Conservation (phyloP, 495 filamentous ascomycete genomes). For the Lophiostoma macrostomum region DNA sequence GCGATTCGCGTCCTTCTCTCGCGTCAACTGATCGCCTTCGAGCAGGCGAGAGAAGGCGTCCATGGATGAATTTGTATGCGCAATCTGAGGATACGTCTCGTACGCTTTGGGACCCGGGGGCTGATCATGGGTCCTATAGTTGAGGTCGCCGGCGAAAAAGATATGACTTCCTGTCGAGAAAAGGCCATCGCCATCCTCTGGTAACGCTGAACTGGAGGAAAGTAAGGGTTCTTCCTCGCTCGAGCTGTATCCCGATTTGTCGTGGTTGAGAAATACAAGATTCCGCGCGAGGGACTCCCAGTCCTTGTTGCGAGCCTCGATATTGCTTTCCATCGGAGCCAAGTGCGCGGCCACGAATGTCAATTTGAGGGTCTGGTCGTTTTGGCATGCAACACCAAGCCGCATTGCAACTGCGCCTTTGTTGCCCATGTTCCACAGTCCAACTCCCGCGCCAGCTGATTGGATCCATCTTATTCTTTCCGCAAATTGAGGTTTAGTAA, state of each 20-base stretch:
- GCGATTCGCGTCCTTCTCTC: slow-evolving; percentile 60
- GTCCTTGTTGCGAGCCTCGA: slow-evolving; percentile 71
- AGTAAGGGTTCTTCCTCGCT: slow-evolving; percentile 50
- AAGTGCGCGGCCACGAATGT: slow-evolving; percentile 89
- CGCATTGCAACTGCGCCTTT: slow-evolving; percentile 87
- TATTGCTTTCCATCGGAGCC: slow-evolving; percentile 74
- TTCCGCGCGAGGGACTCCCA: slow-evolving; percentile 78
- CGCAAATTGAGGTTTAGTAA: slow-evolving; percentile 57
- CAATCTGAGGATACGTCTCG: slow-evolving; percentile 59
- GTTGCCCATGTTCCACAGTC: slow-evolving; percentile 79
- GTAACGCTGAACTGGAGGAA: slow-evolving; percentile 28
- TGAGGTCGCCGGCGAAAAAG: slow-evolving; percentile 87
- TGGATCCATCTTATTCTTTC: slow-evolving; percentile 57
- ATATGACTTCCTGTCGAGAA: slow-evolving; percentile 73
- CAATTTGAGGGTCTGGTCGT: slow-evolving; percentile 54
- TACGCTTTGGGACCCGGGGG: slow-evolving; percentile 54
- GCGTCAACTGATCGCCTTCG: slow-evolving; percentile 69
- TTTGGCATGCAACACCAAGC: slow-evolving; percentile 51
- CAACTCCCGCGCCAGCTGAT: slow-evolving; percentile 74
- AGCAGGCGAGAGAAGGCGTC: slow-evolving; percentile 63
- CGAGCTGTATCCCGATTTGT: slow-evolving; percentile 25
- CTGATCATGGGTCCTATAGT: slow-evolving; percentile 75
- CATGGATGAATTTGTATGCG: slow-evolving; percentile 46
- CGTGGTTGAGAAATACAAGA: slow-evolving; percentile 63
- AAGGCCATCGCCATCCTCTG: slow-evolving; percentile 45